Evolutionary conservation across 192 early-diverging fungal genomes (phyloP).

Genomic region (Umbelopsis sp.): DNA sequence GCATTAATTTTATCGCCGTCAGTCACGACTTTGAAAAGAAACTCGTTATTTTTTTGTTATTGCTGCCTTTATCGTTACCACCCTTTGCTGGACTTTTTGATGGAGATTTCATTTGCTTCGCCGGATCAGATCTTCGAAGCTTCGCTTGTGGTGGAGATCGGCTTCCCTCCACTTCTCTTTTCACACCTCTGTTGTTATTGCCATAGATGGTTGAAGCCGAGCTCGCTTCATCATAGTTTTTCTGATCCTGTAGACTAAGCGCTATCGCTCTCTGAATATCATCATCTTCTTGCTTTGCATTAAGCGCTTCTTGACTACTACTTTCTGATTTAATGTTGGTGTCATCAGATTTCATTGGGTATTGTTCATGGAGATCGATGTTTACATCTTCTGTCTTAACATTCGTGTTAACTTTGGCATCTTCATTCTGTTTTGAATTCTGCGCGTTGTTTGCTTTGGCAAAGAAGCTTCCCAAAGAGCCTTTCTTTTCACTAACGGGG

Average conservation of each 20-base stretch:
- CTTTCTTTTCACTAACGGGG: slow-evolving; percentile 45
- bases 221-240: neutral
- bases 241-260: slow-evolving; percentile 8
- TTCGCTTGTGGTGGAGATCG: neutral
- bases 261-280: slow-evolving; percentile 37
- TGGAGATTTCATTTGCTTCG: slow-evolving; percentile 12
- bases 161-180: neutral
- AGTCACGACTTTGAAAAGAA: neutral
- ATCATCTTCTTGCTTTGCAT: slow-evolving; percentile 34
- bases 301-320: neutral
- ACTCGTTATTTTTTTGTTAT: slow-evolving; percentile 11
- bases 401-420: neutral
- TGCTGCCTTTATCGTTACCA: neutral
- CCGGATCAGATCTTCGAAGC: slow-evolving; percentile 3
- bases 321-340: neutral
- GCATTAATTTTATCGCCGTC: neutral
- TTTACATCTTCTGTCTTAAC: neutral
- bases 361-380: neutral
- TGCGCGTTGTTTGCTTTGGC: neutral
- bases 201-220: neutral
- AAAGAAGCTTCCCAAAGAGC: slow-evolving; percentile 35
- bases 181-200: neutral
- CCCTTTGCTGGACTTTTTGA: neutral
- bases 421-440: neutral
- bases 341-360: neutral